phyloP scores from a whole-genome alignment of 306 rosid species.

The Cajanus cajan region DNA sequence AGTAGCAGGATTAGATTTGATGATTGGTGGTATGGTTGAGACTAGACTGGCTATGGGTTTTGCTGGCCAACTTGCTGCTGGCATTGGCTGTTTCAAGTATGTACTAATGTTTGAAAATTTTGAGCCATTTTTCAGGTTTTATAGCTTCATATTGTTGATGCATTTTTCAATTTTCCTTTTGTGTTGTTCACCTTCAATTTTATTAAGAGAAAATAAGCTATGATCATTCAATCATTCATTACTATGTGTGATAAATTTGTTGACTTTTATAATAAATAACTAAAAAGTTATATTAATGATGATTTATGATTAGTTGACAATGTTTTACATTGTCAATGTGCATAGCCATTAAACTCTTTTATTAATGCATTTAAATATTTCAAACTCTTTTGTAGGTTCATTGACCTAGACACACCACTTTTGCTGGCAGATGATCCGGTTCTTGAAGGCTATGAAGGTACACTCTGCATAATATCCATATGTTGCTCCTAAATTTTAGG shows the following conservation, averaged over 20 bases:
- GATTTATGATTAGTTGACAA: no score
- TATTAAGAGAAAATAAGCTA: background rate
- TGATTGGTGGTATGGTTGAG: constrained; percentile 97
- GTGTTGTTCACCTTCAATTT: background rate
- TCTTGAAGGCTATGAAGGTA: constrained; percentile 87
- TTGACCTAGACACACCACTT: constrained; percentile 85
- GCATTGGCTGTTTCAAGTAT: constrained; percentile 82
- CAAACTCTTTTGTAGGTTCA: constrained; percentile 51
- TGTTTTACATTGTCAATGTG: no score
- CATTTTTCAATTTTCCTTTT: background rate
- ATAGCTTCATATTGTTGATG: background rate
- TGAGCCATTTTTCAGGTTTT: background rate
- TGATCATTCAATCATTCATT: no score
- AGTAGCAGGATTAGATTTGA: constrained; percentile 60
- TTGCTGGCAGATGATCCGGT: constrained; percentile 80
- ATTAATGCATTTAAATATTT: background rate
- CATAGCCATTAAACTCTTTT: no score
- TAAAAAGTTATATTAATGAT: no score
- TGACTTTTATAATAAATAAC: no score
- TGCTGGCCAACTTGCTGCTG: constrained; percentile 92
- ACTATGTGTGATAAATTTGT: no score
- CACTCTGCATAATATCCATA: background rate
- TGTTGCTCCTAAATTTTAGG: background rate
- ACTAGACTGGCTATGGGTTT: constrained; percentile 92
- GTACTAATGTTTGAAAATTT: background rate